These are phyloP conservation scores for Penicillium sp. DNA, from an alignment of 2,329 filamentous ascomycete genomes.

Conservation along the genomic window DNA sequence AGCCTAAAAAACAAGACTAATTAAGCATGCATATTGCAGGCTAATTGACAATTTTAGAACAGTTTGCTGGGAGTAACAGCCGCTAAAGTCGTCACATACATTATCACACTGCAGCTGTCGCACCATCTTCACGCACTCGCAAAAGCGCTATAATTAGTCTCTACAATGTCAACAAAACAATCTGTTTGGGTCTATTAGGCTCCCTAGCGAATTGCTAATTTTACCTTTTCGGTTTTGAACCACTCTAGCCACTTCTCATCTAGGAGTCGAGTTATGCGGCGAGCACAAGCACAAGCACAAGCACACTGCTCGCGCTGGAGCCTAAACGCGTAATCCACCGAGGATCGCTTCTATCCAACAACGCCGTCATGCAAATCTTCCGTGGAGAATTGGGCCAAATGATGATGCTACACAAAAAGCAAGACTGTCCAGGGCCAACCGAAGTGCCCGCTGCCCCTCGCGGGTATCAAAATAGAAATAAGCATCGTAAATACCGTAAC, in stretches of 20 bases:
- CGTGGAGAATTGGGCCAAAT: not conserved
- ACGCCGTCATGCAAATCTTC: slow-evolving; percentile 10
- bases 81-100: not conserved
- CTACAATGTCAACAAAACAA: not conserved
- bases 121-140: not conserved
- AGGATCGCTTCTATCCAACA: slow-evolving; percentile 9
- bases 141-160: slow-evolving; percentile 11
- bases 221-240: not conserved
- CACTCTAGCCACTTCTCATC: slow-evolving; percentile 8
- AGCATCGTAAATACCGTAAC: slow-evolving; percentile 13
- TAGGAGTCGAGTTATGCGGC: slow-evolving; percentile 7
- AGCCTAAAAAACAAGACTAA: not conserved
- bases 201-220: not conserved
- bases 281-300: not conserved
- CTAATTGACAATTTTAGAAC: slow-evolving; percentile 16
- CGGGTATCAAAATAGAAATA: slow-evolving; percentile 12
- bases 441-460: slow-evolving; percentile 4
- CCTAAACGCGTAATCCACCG: slow-evolving; percentile 4
- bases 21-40: slow-evolving; percentile 2
- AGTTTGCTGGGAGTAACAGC: too few relatives aligned
- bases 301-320: not conserved
- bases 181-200: not conserved
- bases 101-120: slow-evolving; percentile 3
- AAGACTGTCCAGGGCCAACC: slow-evolving; percentile 6
- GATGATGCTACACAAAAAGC: slow-evolving; percentile 4